Evolutionary conservation across 1,139 yeast species (phyloP), one percentile per base, ranked within the genome.

Genomic region (Diutina sp.): DNA sequence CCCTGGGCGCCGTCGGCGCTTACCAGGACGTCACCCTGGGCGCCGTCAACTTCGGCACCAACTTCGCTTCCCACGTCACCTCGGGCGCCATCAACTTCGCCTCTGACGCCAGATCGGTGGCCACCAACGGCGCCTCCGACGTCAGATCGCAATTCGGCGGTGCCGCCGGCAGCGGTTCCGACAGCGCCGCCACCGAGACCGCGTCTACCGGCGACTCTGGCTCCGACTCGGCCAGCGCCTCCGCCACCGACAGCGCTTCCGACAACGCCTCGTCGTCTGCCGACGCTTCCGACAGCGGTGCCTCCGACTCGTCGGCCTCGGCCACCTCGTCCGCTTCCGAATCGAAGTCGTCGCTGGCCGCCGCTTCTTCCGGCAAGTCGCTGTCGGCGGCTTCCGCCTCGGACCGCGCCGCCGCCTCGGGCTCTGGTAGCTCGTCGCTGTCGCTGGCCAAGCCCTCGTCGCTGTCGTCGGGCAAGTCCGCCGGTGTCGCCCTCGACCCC

Each of bases 211-310:
- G 5, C 55, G 50, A 30, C 51, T 38, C 44, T 14, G 44, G 44
- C 18, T 54, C 28, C 28, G 46, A 41, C 46, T 51, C 30, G 1
- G 51, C 28, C 51, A 18, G 54, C 21, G 55, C 28, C 46, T 35
- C 55, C 12, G 51, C 57, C 21, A 54, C 25, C 28, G 50, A 51
- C 6, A 46, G 25, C 16, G 55, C 55, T 21, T 50, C 56, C 29
- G 56, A 28, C 38, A 12, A 6, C 2, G 55, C 55, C 44, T 21
- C 47, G 12, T 28, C 30, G n/a, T 29, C 55, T 8, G 58, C 56
- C 35, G 56, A 57, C 21, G 58, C 51, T 12, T 57, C 55, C 9
- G 58, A 56, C n/a, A 55, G 51, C 6, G 54, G 46, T 18, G 55
- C 57, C 2, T 25, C 25, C 25, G 25, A 21, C 25, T 21, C 25